A percentile compares a stretch with the other conserved stretches of the same genome.
These are phyloP conservation scores for Laburnicola sp. DNA, from an alignment of 2,329 filamentous ascomycete genomes.

Conservation along the genomic window DNA sequence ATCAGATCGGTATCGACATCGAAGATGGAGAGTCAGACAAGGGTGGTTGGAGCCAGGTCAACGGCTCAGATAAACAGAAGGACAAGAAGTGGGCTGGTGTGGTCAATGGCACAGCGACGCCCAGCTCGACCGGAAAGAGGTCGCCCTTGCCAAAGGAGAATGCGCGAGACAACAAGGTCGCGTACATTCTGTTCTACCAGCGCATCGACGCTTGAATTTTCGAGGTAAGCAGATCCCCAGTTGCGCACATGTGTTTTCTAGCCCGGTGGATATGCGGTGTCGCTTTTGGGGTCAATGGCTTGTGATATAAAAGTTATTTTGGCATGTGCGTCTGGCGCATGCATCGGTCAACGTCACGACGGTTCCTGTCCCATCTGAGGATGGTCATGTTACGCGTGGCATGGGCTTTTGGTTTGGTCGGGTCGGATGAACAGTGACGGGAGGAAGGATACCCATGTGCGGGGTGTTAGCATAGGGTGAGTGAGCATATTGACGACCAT, in stretches of 20 bases:
- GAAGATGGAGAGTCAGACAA: conserved; percentile 70
- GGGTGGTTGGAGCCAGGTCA: conserved; percentile 83
- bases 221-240: neutral
- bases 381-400: neutral
- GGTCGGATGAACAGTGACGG: neutral
- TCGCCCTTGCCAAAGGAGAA: conserved; percentile 57
- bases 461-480: neutral
- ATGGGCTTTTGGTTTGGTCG: neutral
- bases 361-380: conserved; percentile 1
- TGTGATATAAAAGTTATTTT: conserved; percentile 8
- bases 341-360: conserved; percentile 3
- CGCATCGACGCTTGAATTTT: conserved; percentile 56
- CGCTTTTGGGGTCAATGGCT: conserved; percentile 5
- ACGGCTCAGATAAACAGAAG: conserved; percentile 57
- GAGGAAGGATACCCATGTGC: conserved; percentile 1
- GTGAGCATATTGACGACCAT: neutral
- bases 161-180: conserved; percentile 91
- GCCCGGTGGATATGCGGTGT: neutral
- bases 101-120: conserved; percentile 66
- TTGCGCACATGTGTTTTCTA: neutral
- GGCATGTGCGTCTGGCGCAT: conserved; percentile 5
- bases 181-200: conserved; percentile 95
- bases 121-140: conserved; percentile 54
- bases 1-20: conserved; percentile 58
- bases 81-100: conserved; percentile 70